A percentile compares a stretch with the other conserved stretches of the same genome.
phyloP scores from a whole-genome alignment of 495 filamentous ascomycete genomes.

The Barbatosphaeria neglecta region DNA sequence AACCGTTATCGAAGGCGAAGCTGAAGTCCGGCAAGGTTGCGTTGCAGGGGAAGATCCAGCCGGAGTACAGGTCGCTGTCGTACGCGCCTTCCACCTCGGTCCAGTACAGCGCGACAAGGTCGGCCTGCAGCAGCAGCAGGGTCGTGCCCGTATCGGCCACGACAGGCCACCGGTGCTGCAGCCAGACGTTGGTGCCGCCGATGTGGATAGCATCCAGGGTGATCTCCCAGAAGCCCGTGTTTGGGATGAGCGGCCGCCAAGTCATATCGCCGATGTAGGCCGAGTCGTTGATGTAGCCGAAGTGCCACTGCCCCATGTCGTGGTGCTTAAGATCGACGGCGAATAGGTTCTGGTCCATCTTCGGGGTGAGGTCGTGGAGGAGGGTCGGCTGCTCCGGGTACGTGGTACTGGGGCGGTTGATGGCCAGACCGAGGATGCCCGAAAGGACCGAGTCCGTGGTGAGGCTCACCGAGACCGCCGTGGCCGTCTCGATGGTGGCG shows the following conservation, averaged over 20 bases:
- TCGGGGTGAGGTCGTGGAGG: constrained; percentile 51
- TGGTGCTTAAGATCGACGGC: constrained; percentile 56
- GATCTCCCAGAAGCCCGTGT: constrained; percentile 56
- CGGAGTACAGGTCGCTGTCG: constrained; percentile 45
- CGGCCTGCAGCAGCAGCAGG: constrained; percentile 52
- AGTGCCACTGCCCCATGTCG: constrained; percentile 59
- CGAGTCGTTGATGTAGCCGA: constrained; percentile 58
- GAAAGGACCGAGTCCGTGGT: constrained; percentile 12
- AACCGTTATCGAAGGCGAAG: constrained; percentile 43
- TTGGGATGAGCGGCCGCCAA: constrained; percentile 51
- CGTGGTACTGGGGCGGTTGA: constrained; percentile 24
- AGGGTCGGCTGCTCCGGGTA: constrained; percentile 47
- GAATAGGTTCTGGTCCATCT: constrained; percentile 42
- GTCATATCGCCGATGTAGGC: constrained; percentile 37
- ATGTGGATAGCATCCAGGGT: constrained; percentile 45
- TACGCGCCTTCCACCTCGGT: constrained; percentile 45
- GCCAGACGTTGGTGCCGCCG: constrained; percentile 34
- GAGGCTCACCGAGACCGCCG: constrained; percentile 16
- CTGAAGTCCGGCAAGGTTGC: constrained; percentile 44
- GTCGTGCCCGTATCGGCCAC: constrained; percentile 72
- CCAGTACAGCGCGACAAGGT: constrained; percentile 52
- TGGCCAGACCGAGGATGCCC: constrained; percentile 28
- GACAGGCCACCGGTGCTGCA: constrained; percentile 28
- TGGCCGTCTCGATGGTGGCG: constrained; percentile 42
- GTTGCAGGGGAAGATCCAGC: constrained; percentile 50